Percentiles rank a stretch among this genome's conserved stretches.
Evolutionary conservation across 1,284 basidiomycete genomes (phyloP).

Genomic region (Exobasidium rhododendri): DNA sequence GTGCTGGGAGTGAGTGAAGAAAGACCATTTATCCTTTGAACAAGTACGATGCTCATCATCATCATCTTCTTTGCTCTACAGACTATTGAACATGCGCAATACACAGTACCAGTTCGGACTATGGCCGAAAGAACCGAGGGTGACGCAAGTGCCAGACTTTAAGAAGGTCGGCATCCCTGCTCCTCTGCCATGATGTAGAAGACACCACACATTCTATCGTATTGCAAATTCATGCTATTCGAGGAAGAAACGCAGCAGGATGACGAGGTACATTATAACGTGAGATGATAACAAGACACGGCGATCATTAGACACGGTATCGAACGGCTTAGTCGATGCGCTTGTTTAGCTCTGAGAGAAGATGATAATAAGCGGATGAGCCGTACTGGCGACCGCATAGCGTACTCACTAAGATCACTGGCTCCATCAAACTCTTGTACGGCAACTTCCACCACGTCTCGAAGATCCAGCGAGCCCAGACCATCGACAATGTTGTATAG

Average conservation of each 20-base stretch:
- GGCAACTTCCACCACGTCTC: background rate
- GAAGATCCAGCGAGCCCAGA: background rate
- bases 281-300: no score
- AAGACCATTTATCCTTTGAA: background rate
- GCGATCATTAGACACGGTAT: no score
- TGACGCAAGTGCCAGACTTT: background rate
- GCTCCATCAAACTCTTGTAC: constrained; percentile 3
- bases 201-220: background rate
- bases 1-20: constrained; percentile 32
- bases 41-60: background rate
- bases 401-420: constrained; percentile 2
- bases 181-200: background rate
- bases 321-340: background rate
- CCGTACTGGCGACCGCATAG: background rate
- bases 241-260: no score
- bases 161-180: constrained; percentile 1
- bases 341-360: background rate
- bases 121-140: background rate
- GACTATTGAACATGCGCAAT: constrained; percentile 6
- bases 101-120: constrained; percentile 2
- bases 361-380: no score
- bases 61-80: background rate
- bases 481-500: constrained; percentile 8
- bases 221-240: no score
- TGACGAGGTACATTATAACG: no score